Conservation (phyloP, 2,329 filamentous ascomycete genomes). For the Cadophora malorum region DNA sequence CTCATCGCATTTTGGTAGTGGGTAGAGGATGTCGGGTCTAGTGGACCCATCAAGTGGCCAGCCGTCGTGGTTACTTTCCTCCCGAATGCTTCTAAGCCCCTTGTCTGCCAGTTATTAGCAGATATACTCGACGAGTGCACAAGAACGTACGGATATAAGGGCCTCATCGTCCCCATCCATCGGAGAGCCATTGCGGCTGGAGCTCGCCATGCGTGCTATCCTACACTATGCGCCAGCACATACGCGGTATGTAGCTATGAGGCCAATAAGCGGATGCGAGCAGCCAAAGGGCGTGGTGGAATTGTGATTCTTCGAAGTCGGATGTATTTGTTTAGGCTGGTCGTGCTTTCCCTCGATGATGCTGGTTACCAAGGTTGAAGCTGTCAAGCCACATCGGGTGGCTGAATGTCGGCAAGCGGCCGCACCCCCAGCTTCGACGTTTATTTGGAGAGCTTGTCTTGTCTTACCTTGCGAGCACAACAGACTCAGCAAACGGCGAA, state of each 20-base stretch:
- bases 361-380: slow-evolving; percentile 15
- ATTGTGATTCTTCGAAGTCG: background rate
- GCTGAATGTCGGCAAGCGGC: slow-evolving; percentile 19
- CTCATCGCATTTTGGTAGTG: slow-evolving; percentile 89
- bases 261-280: background rate
- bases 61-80: slow-evolving; percentile 95
- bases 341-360: slow-evolving; percentile 9
- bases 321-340: slow-evolving; percentile 14
- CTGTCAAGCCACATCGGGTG: slow-evolving; percentile 14
- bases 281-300: background rate
- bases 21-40: slow-evolving; percentile 60
- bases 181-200: slow-evolving; percentile 45
- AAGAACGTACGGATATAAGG: slow-evolving; percentile 45
- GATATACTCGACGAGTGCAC: background rate
- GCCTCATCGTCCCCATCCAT: slow-evolving; percentile 43
- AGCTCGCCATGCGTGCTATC: slow-evolving; percentile 14
- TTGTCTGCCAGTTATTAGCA: slow-evolving; percentile 61
- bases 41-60: slow-evolving; percentile 81
- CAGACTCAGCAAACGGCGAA: slow-evolving; percentile 3
- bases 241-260: background rate
- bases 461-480: background rate
- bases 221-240: slow-evolving; percentile 17
- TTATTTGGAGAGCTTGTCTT: background rate
- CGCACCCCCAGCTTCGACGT: background rate
- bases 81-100: slow-evolving; percentile 89